A percentile compares a stretch with the other conserved stretches of the same genome.
These are phyloP conservation scores for Pseudozyma pruni DNA, from an alignment of 1,284 basidiomycete genomes.

Conservation along the genomic window DNA sequence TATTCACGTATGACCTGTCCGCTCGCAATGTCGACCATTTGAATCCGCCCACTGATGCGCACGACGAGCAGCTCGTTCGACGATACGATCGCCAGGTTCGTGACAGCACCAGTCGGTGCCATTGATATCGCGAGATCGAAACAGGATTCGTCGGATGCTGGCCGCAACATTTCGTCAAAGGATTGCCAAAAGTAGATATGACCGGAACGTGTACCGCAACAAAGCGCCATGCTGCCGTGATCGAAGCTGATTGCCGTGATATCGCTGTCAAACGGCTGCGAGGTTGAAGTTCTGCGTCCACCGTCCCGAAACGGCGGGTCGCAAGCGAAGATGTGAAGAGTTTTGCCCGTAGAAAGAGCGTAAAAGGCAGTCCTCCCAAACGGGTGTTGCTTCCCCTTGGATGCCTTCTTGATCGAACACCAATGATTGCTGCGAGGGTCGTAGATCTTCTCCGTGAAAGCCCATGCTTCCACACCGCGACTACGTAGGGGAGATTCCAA, in stretches of 20 bases:
- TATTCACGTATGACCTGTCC: constrained; percentile 4
- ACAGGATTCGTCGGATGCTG: neutral
- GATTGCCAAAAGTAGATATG: constrained; percentile 6
- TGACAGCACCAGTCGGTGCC: constrained; percentile 22
- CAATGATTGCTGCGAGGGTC: too few species aligned
- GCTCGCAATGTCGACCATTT: constrained; percentile 8
- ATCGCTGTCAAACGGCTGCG: constrained; percentile 8
- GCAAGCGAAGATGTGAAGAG: neutral
- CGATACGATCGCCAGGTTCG: constrained; percentile 11
- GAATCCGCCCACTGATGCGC: constrained; percentile 22
- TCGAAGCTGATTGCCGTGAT: constrained; percentile 18
- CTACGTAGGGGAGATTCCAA: too few species aligned
- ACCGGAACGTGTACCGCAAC: constrained; percentile 22
- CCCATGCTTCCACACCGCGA: too few species aligned
- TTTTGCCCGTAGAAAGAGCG: neutral
- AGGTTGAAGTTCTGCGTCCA: neutral
- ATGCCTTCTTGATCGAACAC: too few species aligned
- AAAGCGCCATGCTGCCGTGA: constrained; percentile 3
- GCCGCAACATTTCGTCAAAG: neutral
- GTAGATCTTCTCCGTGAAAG: constrained; percentile 1
- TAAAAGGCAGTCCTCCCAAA: too few species aligned
- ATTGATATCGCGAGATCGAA: neutral
- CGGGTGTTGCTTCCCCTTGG: too few species aligned
- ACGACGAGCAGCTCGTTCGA: constrained; percentile 15
- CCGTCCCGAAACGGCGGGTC: neutral